Percentiles rank a stretch among this genome's conserved stretches.
Conservation (phyloP, 2,329 filamentous ascomycete species). For the Ophiostoma perfectum region DNA sequence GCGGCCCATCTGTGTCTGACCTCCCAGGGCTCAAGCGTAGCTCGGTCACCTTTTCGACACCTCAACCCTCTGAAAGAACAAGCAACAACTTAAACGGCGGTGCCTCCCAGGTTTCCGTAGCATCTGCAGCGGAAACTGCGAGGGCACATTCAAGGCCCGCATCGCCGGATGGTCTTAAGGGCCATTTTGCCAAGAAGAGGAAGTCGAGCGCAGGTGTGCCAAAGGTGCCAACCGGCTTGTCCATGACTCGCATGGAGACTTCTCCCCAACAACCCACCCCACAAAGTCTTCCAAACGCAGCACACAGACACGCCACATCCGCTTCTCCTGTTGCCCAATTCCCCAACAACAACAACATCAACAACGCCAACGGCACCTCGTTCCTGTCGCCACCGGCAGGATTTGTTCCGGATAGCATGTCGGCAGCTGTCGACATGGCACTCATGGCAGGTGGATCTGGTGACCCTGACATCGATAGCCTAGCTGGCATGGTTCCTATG, state of each 20-base stretch:
- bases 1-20: background rate
- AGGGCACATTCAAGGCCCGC: conserved; percentile 53
- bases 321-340: conserved; percentile 43
- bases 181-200: conserved; percentile 70
- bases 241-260: conserved; percentile 77
- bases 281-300: conserved; percentile 32
- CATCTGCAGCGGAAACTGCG: conserved; percentile 26
- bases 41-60: conserved; percentile 34
- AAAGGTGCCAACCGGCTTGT: conserved; percentile 66
- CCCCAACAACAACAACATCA: background rate
- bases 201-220: conserved; percentile 62
- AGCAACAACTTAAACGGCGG: background rate
- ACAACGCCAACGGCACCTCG: conserved; percentile 33
- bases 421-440: conserved; percentile 27
- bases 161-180: conserved; percentile 61
- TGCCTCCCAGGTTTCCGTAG: conserved; percentile 21
- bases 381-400: conserved; percentile 38
- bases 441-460: conserved; percentile 25
- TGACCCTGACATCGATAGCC: conserved; percentile 27
- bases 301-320: conserved; percentile 33
- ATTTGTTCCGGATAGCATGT: conserved; percentile 26
- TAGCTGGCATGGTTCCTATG: conserved; percentile 26
- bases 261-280: conserved; percentile 30
- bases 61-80: conserved; percentile 8
- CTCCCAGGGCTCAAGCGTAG: conserved; percentile 46